Evolutionary conservation across 2,329 filamentous ascomycete species (phyloP).

Genomic region (Coleophoma eucalyptorum): DNA sequence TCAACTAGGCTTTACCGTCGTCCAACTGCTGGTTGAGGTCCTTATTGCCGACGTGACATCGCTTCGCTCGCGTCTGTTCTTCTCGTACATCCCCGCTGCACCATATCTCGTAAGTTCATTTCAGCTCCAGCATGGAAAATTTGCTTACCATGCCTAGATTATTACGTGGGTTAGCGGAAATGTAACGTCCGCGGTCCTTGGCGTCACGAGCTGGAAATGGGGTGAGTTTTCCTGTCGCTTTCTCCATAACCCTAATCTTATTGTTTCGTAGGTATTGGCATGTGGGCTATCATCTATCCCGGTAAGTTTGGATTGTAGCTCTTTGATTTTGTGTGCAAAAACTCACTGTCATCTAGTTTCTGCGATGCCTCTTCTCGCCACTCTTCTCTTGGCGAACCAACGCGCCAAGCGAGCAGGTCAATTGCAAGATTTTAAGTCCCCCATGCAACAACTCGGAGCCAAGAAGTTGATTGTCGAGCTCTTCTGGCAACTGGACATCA

Average conservation of each 20-base stretch:
- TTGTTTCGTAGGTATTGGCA: constrained; percentile 39
- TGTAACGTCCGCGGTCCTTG: constrained; percentile 46
- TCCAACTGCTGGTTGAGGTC: constrained; percentile 59
- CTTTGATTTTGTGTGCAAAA: neutral
- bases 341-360: constrained; percentile 28
- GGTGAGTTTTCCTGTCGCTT: constrained; percentile 27
- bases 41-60: constrained; percentile 63
- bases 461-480: constrained; percentile 36
- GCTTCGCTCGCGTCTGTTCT: constrained; percentile 57
- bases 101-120: constrained; percentile 44
- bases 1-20: constrained; percentile 59
- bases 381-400: constrained; percentile 48
- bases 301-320: constrained; percentile 5
- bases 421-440: constrained; percentile 38
- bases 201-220: constrained; percentile 52
- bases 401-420: constrained; percentile 41
- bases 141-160: constrained; percentile 27
- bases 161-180: constrained; percentile 63
- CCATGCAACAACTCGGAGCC: constrained; percentile 36
- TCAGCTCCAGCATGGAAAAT: no score
- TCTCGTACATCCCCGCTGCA: constrained; percentile 58
- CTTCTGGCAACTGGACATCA: constrained; percentile 51
- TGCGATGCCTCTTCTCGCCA: constrained; percentile 49
- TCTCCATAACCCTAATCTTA: neutral
- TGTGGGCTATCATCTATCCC: constrained; percentile 61